A percentile compares a stretch with the other conserved stretches of the same genome.
phyloP scores from a whole-genome alignment of 2,329 filamentous ascomycete species.

The Alternaria sp. region DNA sequence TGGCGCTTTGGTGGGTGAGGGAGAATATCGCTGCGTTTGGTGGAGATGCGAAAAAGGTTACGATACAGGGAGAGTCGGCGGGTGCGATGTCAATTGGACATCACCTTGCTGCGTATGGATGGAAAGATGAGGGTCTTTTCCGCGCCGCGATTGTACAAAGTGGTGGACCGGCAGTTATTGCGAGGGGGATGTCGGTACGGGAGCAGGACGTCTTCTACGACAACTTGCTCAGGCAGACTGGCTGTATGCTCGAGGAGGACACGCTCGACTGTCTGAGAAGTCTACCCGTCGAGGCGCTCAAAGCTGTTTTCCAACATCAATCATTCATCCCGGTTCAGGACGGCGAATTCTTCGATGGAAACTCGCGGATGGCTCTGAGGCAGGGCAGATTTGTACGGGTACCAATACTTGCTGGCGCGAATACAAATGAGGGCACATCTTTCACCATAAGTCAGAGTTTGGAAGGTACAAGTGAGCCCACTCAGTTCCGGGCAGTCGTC shows the following conservation, averaged over 20 bases:
- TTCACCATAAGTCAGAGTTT: background rate
- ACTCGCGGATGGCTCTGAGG: constrained; percentile 26
- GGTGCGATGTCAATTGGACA: constrained; percentile 60
- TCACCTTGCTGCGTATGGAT: constrained; percentile 41
- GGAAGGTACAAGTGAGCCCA: background rate
- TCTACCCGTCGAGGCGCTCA: background rate
- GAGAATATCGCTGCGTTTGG: constrained; percentile 60
- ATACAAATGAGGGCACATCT: constrained; percentile 63
- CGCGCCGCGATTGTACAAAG: background rate
- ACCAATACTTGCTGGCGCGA: constrained; percentile 65
- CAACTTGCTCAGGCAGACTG: constrained; percentile 3
- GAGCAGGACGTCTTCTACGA: background rate
- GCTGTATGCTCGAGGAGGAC: constrained; percentile 4
- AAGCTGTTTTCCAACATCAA: background rate
- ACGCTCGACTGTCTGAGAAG: background rate
- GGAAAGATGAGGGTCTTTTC: constrained; percentile 23
- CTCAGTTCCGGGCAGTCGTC: background rate
- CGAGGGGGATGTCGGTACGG: constrained; percentile 11
- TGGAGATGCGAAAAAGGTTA: constrained; percentile 57
- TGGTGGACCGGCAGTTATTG: background rate
- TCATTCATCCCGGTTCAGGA: background rate
- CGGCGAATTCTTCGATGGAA: background rate
- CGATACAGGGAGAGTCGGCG: constrained; percentile 64
- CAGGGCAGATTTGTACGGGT: constrained; percentile 64
- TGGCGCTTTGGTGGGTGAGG: constrained; percentile 52